phyloP scores from a whole-genome alignment of 148 eudicot species.

The Mesembryanthemum crystallinum region DNA sequence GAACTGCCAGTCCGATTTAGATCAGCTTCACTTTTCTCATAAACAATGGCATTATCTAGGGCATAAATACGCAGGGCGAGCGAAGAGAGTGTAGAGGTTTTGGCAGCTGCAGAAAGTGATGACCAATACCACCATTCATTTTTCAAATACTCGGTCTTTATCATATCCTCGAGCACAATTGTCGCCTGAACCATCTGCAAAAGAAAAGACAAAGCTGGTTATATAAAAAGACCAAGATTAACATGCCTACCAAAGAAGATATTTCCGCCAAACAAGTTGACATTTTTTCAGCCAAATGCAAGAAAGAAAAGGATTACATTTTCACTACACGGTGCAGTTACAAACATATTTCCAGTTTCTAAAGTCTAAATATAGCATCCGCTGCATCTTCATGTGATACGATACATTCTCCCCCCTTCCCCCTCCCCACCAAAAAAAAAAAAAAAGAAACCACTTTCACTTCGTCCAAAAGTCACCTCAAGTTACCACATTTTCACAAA shows the following conservation, averaged over 20 bases:
- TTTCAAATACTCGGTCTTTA: conserved; percentile 55
- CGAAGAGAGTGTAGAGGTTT: conserved; percentile 56
- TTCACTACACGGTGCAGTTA: too few relatives aligned
- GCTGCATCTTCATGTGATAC: too few relatives aligned
- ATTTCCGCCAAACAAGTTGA: too few relatives aligned
- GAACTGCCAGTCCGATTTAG: conserved; percentile 21
- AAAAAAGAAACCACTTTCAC: background rate
- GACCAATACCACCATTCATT: conserved; percentile 82
- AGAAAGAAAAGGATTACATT: too few relatives aligned
- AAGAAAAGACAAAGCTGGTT: background rate
- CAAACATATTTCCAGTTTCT: too few relatives aligned
- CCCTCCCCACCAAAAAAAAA: background rate
- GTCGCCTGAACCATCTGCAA: conserved; percentile 70
- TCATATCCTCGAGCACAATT: conserved; percentile 68
- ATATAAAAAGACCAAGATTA: background rate
- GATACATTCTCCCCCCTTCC: too few relatives aligned
- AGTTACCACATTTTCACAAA: background rate
- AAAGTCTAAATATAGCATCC: too few relatives aligned
- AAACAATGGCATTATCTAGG: conserved; percentile 58
- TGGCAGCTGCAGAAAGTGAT: conserved; percentile 67
- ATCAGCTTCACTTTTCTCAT: conserved; percentile 32
- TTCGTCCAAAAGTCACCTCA: background rate
- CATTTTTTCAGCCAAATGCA: too few relatives aligned
- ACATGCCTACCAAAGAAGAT: background rate
- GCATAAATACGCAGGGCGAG: conserved; percentile 68